phyloP scores from a whole-genome alignment of 176 grass and related monocot genomes.

The Musa troglodytarum region DNA sequence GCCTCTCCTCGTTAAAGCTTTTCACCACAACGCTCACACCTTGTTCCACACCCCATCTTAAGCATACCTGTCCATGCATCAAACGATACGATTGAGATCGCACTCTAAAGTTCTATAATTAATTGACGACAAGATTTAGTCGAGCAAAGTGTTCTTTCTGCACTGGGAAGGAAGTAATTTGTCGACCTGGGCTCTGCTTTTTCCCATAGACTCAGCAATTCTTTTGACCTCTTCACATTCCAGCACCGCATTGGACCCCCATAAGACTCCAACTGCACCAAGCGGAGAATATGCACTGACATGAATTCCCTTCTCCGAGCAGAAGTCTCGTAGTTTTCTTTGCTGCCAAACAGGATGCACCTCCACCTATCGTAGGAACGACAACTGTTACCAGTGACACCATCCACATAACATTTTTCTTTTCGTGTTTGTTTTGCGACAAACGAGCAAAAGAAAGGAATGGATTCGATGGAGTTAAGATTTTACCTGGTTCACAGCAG shows the following conservation, averaged over 20 bases:
- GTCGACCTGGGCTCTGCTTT: conserved; percentile 42
- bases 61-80: not conserved
- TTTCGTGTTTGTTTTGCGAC: too few relatives aligned
- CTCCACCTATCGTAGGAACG: conserved; percentile 40
- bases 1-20: conserved; percentile 5
- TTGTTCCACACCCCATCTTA: conserved; percentile 8
- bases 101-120: too few relatives aligned
- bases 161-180: too few relatives aligned
- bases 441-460: too few relatives aligned
- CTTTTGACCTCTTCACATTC: conserved; percentile 33
- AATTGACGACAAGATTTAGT: too few relatives aligned
- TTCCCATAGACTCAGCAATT: conserved; percentile 46
- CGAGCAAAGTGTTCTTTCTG: too few relatives aligned
- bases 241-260: conserved; percentile 64
- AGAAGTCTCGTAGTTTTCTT: conserved; percentile 57
- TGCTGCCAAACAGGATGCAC: conserved; percentile 74
- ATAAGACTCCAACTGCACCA: conserved; percentile 51
- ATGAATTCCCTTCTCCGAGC: conserved; percentile 44
- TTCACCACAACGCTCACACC: not conserved
- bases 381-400: not conserved
- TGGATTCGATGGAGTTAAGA: not conserved
- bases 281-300: conserved; percentile 59
- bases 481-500: conserved; percentile 38
- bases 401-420: too few relatives aligned
- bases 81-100: too few relatives aligned